Conservation (phyloP, 805 yeast genomes). For the Ogataea nitratoaversa region DNA sequence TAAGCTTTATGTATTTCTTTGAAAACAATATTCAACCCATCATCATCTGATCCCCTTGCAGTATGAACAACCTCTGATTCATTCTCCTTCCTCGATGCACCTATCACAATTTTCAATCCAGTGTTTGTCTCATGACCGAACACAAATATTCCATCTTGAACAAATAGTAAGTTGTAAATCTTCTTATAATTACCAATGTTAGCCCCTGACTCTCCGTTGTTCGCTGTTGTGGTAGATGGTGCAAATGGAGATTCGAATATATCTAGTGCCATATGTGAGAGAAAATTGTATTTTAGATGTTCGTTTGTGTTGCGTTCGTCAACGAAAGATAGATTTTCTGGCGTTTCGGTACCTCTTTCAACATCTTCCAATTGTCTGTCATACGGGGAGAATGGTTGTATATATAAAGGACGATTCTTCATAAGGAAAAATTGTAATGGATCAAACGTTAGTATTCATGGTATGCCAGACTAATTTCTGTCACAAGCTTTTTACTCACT, state of each 20-base stretch:
- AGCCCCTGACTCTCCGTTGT: neutral
- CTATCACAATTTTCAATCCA: constrained; percentile 63
- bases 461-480: neutral
- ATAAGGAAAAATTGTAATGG: constrained; percentile 2
- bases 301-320: constrained; percentile 36
- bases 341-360: neutral
- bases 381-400: constrained; percentile 45
- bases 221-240: constrained; percentile 28
- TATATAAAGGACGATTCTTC: constrained; percentile 53
- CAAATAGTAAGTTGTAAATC: constrained; percentile 48
- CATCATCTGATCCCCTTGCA: constrained; percentile 9
- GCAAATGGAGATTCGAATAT: constrained; percentile 51
- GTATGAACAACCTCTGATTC: constrained; percentile 12
- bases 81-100: constrained; percentile 37
- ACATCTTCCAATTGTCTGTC: constrained; percentile 16
- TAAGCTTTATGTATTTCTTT: constrained; percentile 50
- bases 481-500: constrained; percentile 23
- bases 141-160: constrained; percentile 63
- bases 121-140: constrained; percentile 68
- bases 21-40: constrained; percentile 27
- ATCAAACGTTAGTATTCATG: constrained; percentile 4
- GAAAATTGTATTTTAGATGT: constrained; percentile 58
- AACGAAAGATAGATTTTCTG: constrained; percentile 17
- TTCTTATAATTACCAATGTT: constrained; percentile 20
- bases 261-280: constrained; percentile 75